Percentiles rank a stretch among this genome's conserved stretches.
Evolutionary conservation across 768 basidiomycete species (phyloP).

Genomic region (Podaxis sp.): DNA sequence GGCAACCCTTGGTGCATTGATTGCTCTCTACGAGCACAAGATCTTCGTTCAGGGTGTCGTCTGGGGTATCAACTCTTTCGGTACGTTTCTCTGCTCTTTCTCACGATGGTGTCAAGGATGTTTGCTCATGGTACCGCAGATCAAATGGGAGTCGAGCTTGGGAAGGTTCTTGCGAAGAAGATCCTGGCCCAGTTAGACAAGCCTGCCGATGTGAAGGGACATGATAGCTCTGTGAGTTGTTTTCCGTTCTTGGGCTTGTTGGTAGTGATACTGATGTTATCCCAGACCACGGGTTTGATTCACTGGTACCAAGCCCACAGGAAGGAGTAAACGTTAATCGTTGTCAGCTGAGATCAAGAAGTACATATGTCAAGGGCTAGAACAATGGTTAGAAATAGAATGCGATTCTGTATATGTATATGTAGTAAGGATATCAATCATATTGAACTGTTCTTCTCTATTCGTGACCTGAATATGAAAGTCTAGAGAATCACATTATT

Average conservation of each 20-base stretch:
- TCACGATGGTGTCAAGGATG: background rate
- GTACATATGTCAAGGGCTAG: background rate
- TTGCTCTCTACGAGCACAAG: slow-evolving; percentile 97
- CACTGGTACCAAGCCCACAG: slow-evolving; percentile 94
- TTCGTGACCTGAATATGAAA: background rate
- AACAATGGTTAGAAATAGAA: background rate
- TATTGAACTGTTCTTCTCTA: background rate
- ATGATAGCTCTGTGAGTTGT: slow-evolving; percentile 77
- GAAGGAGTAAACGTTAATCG: slow-evolving; percentile 49
- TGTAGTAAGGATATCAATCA: background rate
- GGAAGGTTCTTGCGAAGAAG: slow-evolving; percentile 95
- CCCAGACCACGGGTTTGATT: slow-evolving; percentile 91
- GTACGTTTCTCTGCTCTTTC: slow-evolving; percentile 37
- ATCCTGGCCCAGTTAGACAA: slow-evolving; percentile 87
- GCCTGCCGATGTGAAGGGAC: slow-evolving; percentile 77
- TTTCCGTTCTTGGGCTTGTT: slow-evolving; percentile 3
- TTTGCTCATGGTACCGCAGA: slow-evolving; percentile 43
- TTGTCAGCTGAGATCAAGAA: background rate
- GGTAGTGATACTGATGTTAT: background rate
- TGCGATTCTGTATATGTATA: background rate
- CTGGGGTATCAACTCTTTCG: slow-evolving; percentile 99
- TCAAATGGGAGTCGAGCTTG: slow-evolving; percentile 99
- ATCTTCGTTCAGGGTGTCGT: slow-evolving; percentile 97
- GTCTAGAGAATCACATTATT: too few relatives aligned
- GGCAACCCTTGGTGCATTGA: slow-evolving; percentile 83